Evolutionary conservation across 495 filamentous ascomycete species (phyloP).

Genomic region (Lasiosphaeria miniovina): DNA sequence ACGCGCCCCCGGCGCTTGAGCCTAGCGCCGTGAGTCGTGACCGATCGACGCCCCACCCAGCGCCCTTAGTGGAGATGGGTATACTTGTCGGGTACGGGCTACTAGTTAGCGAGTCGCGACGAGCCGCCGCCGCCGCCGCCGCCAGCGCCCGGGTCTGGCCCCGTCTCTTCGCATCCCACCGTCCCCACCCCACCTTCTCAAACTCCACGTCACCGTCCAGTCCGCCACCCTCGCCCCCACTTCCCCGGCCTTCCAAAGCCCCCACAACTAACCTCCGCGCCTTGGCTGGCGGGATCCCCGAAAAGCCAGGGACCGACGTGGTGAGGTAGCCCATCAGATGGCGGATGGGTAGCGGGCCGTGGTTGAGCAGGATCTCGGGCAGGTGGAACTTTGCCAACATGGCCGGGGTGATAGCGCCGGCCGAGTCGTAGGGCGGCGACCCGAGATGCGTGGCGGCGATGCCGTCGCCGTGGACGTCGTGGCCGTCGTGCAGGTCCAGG

Average conservation of each 20-base stretch:
- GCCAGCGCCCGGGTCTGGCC: slow-evolving; percentile 50
- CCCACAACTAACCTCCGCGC: slow-evolving; percentile 84
- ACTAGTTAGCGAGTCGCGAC: slow-evolving; percentile 48
- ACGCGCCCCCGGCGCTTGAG: slow-evolving; percentile 55
- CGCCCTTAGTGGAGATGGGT: slow-evolving; percentile 57
- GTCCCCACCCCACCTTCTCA: slow-evolving; percentile 95
- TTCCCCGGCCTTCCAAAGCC: slow-evolving; percentile 73
- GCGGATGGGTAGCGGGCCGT: slow-evolving; percentile 90
- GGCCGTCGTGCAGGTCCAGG: slow-evolving; percentile 74
- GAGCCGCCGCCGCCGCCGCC: slow-evolving; percentile 40
- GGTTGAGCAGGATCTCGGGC: slow-evolving; percentile 80
- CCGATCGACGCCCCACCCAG: slow-evolving; percentile 45
- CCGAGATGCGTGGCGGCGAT: slow-evolving; percentile 22
- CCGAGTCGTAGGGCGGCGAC: slow-evolving; percentile 62
- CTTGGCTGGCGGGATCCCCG: slow-evolving; percentile 85
- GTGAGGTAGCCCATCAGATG: slow-evolving; percentile 92
- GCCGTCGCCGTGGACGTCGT: slow-evolving; percentile 44
- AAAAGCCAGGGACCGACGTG: slow-evolving; percentile 89
- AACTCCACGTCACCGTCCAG: slow-evolving; percentile 79
- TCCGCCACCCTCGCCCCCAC: slow-evolving; percentile 59
- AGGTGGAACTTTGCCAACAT: slow-evolving; percentile 91
- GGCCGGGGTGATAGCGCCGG: slow-evolving; percentile 77
- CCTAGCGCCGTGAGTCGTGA: slow-evolving; percentile 42
- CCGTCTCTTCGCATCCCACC: slow-evolving; percentile 81
- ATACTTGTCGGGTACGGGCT: slow-evolving; percentile 59